Evolutionary conservation across 2,329 filamentous ascomycete genomes (phyloP), one percentile per base, ranked within the genome.

Genomic region (Leptographium galeiforme): DNA sequence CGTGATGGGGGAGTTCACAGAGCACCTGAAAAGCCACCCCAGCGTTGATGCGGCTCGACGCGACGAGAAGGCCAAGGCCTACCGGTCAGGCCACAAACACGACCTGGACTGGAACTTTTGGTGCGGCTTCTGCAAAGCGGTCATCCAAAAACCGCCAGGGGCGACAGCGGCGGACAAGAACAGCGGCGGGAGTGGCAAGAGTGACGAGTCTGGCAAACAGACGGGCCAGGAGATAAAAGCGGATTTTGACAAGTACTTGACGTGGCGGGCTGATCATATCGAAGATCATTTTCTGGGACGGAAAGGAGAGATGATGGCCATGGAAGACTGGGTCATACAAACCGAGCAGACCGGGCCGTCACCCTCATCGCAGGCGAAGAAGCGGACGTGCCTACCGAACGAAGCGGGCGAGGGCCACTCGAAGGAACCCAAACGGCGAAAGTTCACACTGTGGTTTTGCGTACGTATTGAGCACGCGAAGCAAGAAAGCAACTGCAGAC

Each of bases 71-170:
- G 61, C 81, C 2, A 72, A 76, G 33, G 69, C 65, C 7, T 79
- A 78, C 58, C 77, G 77, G 8, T 77, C 87, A 33, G 84, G 84
- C 0, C 72, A 77, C 14, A 82, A 85, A 55, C 78, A 76, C 34
- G 79, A 84, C 58, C 68, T 11, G 16, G 3, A 4, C 70, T 4
- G 47, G 2, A 72, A 76, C 7, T 95, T 89, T 67, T 95, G 89
- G 89, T 95, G 90, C 62, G 89, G 89, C 0, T 95, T 95, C 64
- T 95, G 89, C 64, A 62, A 68, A 67, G 18, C 4, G 33, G 33
- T 16, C 1, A 10, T 48, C 8, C n/a, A 44, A 8, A 13, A 25
- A 13, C 33, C 16, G 7, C 30, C 11, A 14, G 7, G 16, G 12
- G 39, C 6, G 19, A 6, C 41, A 44, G 41, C 41, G 13, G 44